Base-by-base conservation (phyloP, 768 basidiomycete species). In the Russula dissimulans region DNA sequence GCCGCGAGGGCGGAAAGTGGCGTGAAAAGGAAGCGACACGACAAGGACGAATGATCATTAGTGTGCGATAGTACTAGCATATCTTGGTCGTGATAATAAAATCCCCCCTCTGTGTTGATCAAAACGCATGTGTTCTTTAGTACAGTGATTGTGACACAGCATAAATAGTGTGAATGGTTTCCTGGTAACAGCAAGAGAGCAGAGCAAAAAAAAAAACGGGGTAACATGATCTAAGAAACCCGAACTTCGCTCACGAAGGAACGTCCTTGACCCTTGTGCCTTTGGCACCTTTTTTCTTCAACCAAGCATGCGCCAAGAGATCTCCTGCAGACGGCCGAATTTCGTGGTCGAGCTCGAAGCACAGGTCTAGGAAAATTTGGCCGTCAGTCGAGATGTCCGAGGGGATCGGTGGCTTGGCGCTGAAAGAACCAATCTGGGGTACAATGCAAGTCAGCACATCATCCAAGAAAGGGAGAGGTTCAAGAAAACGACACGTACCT, bases 311-410 rank as follows among this genome's bases (percentile, higher is more conserved):
- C 54, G 81, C 79, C 41, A 93, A 77, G 10, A 95, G 76, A 65
- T 85, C 87, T 1, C 78, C 76, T 9, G 93, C 93, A 17, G 87
- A 81, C 5, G 93, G 93, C 52, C 94, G 82, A 32, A 80, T 80
- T 65, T 84, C 79, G 60, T 93, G 87, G 66, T 97, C 81, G 47
- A 93, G 75, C 64, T 93, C 89, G 68, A 97, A 97, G 4, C 95
- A 94, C 64, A 81, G 80, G 29, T 82, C 79, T 50, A 99, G 78
- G 75, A 97, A 95, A 66, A 88, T 86, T 53, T 88, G 86, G 0
- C 93, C 93, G 12, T 95, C 93, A 1, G 83, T 65, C 3, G 92
- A 91, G 56, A 97, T 95, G 69, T 99, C 95, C 0, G 87, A 83
- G 0, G 97, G 97, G 57, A 91, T 91, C 2, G 86, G 76, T 0